Percentiles rank a stretch among this genome's conserved stretches.
Evolutionary conservation across 73 alveolate genomes (phyloP).

Genomic region (Stentor roeselii): DNA sequence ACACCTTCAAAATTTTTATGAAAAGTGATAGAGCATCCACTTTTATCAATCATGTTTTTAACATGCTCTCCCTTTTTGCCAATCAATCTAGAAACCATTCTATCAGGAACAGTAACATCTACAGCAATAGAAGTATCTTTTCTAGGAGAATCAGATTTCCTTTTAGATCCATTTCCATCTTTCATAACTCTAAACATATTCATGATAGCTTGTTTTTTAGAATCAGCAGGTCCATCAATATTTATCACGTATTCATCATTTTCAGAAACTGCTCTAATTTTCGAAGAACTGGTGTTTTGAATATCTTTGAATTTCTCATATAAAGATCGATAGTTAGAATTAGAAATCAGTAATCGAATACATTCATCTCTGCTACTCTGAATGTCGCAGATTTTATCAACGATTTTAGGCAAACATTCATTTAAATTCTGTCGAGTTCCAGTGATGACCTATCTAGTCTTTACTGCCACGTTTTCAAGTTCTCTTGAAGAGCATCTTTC

Average conservation of each 20-base stretch:
- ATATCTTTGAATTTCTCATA: background rate
- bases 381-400: background rate
- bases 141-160: conserved; percentile 15
- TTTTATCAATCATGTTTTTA: conserved; percentile 17
- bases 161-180: background rate
- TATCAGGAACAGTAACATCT: conserved; percentile 14
- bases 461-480: background rate
- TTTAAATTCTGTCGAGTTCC: background rate
- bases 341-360: background rate
- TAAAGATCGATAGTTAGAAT: background rate
- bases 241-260: background rate
- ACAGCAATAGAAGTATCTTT: background rate
- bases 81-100: conserved; percentile 4
- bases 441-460: background rate
- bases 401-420: background rate
- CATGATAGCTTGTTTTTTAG: conserved; percentile 1
- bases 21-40: conserved; percentile 24
- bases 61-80: conserved; percentile 25
- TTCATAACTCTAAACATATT: background rate
- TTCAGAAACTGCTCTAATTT: background rate
- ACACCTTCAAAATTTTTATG: conserved; percentile 13
- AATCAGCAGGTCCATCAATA: background rate
- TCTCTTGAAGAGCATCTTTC: conserved; percentile 17
- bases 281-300: background rate
- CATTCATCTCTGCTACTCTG: background rate